A percentile compares a stretch with the other conserved stretches of the same genome.
These are phyloP conservation scores for Imleria badia DNA, from an alignment of 768 basidiomycete species.

Conservation along the genomic window DNA sequence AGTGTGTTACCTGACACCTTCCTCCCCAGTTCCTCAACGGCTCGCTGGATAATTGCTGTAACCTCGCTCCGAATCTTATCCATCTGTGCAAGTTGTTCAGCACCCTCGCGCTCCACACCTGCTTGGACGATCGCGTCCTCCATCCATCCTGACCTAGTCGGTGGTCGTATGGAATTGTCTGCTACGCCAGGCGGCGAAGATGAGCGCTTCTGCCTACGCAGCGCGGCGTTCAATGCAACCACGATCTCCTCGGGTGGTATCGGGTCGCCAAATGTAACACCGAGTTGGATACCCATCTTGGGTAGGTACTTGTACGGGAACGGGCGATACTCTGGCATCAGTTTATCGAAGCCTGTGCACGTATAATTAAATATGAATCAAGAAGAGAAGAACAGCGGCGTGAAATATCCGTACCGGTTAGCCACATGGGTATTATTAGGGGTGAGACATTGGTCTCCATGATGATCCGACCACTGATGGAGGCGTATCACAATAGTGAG, in stretches of 20 bases:
- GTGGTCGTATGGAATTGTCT: not conserved
- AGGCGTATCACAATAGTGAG: not conserved
- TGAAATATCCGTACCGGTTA: constrained; percentile 55
- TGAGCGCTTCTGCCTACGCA: not conserved
- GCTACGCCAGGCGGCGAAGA: not conserved
- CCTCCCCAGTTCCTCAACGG: constrained; percentile 54
- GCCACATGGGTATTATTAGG: constrained; percentile 89
- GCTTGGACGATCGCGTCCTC: constrained; percentile 1
- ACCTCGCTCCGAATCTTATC: constrained; percentile 49
- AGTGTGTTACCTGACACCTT: constrained; percentile 45
- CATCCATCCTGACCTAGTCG: constrained; percentile 12
- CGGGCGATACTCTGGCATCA: constrained; percentile 85
- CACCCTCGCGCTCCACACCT: constrained; percentile 5
- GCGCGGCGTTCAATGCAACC: constrained; percentile 15
- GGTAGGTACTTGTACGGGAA: constrained; percentile 77
- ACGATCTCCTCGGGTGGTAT: constrained; percentile 45
- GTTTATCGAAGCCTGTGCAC: constrained; percentile 68
- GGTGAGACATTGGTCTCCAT: constrained; percentile 69
- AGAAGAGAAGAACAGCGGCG: not conserved
- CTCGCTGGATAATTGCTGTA: constrained; percentile 50
- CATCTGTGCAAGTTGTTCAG: constrained; percentile 27
- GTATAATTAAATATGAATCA: not conserved
- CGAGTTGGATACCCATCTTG: constrained; percentile 57
- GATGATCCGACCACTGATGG: constrained; percentile 72
- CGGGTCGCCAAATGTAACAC: constrained; percentile 80